These are phyloP conservation scores for Vachellia collinsii DNA, from an alignment of 306 rosid genomes.

Conservation along the genomic window DNA sequence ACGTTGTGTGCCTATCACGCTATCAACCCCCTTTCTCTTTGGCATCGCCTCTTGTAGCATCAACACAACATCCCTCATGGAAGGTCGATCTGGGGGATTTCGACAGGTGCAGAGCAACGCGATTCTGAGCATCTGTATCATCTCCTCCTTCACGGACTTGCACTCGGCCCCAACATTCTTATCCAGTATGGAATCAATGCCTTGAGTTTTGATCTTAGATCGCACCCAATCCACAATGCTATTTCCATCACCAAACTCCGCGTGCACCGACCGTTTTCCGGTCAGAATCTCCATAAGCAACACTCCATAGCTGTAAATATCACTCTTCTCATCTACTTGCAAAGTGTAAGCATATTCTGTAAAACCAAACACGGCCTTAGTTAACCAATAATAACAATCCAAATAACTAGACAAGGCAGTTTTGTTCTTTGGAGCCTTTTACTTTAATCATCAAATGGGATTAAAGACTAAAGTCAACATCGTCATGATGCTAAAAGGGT, in stretches of 20 bases:
- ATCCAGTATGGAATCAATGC: slow-evolving; percentile 58
- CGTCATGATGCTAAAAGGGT: slow-evolving; percentile 42
- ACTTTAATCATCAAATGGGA: slow-evolving; percentile 21
- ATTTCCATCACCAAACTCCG: slow-evolving; percentile 87
- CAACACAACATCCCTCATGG: slow-evolving; percentile 89
- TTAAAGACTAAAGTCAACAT: slow-evolving; percentile 44
- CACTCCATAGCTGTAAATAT: slow-evolving; percentile 85
- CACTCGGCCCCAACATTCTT: slow-evolving; percentile 76
- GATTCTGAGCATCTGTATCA: slow-evolving; percentile 86
- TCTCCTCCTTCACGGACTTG: slow-evolving; percentile 65
- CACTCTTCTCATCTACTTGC: slow-evolving; percentile 96
- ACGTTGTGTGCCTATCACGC: neutral
- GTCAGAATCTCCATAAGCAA: slow-evolving; percentile 79
- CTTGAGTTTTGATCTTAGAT: slow-evolving; percentile 60
- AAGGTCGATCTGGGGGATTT: slow-evolving; percentile 78
- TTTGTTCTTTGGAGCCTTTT: slow-evolving; percentile 6
- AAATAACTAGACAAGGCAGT: slow-evolving; percentile 16
- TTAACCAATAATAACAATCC: neutral
- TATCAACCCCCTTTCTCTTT: slow-evolving; percentile 58
- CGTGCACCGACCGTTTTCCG: slow-evolving; percentile 65
- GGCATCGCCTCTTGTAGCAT: slow-evolving; percentile 91
- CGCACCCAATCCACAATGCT: slow-evolving; percentile 90
- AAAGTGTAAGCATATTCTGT: slow-evolving; percentile 92
- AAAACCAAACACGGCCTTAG: slow-evolving; percentile 10
- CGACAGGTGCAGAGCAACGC: slow-evolving; percentile 88